These are phyloP conservation scores for Hortaea sp. DNA, from an alignment of 2,329 filamentous ascomycete genomes.

Conservation along the genomic window DNA sequence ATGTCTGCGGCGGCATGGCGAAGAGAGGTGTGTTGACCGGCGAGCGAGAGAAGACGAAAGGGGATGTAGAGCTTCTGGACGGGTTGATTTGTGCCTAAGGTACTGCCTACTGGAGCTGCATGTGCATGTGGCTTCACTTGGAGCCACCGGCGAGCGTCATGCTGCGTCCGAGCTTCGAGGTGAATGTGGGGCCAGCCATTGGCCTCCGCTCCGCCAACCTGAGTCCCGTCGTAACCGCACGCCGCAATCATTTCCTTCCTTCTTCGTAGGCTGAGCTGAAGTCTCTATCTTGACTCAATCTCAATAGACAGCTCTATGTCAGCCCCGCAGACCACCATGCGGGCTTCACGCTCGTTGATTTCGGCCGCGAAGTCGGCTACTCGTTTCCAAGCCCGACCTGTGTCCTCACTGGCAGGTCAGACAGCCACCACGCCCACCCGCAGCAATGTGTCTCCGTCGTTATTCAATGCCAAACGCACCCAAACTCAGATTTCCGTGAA, in stretches of 20 bases:
- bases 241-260: not conserved
- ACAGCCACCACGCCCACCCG: too few species aligned
- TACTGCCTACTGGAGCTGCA: not conserved
- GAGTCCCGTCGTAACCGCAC: not conserved
- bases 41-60: not conserved
- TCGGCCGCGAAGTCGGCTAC: not conserved
- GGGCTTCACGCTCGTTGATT: not conserved
- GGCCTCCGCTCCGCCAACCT: not conserved
- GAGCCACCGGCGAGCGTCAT: not conserved
- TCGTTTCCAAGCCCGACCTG: not conserved
- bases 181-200: slow-evolving; percentile 2
- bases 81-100: too few species aligned
- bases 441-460: too few species aligned
- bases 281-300: too few species aligned
- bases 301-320: not conserved
- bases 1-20: slow-evolving; percentile 43
- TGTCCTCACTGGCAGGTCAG: too few species aligned
- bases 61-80: not conserved
- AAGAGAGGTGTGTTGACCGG: not conserved
- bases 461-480: too few species aligned
- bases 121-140: not conserved
- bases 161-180: slow-evolving; percentile 3
- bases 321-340: not conserved
- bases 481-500: not conserved
- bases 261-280: too few species aligned